phyloP scores from a whole-genome alignment of 1,139 yeast species.

The Barnettozyma hawaiiensis region DNA sequence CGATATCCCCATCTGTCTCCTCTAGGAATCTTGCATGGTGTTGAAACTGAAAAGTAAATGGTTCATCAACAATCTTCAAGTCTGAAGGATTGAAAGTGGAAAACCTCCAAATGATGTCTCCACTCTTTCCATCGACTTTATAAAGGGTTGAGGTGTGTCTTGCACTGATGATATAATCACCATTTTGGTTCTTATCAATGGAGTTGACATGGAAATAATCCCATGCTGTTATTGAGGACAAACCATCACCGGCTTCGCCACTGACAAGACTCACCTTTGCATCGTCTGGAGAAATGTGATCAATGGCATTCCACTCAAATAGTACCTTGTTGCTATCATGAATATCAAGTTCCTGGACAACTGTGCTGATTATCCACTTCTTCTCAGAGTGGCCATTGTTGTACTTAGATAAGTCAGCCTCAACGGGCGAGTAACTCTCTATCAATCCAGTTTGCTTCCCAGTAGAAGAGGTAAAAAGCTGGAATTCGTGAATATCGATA shows the following conservation, averaged over 20 bases:
- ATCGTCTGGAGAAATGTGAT: slow-evolving; percentile 33
- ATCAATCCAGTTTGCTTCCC: slow-evolving; percentile 29
- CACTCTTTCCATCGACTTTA: slow-evolving; percentile 34
- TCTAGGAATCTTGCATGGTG: slow-evolving; percentile 35
- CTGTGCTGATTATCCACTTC: slow-evolving; percentile 34
- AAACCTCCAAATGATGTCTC: slow-evolving; percentile 35
- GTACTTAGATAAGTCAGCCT: slow-evolving; percentile 28
- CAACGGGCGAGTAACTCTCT: slow-evolving; percentile 32
- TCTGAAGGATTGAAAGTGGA: slow-evolving; percentile 28
- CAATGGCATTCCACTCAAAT: slow-evolving; percentile 37
- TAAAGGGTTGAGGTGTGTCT: slow-evolving; percentile 35
- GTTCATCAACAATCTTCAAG: slow-evolving; percentile 9
- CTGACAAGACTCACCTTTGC: slow-evolving; percentile 28
- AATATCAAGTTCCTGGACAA: slow-evolving; percentile 35
- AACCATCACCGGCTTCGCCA: slow-evolving; percentile 30
- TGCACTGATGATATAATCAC: slow-evolving; percentile 35
- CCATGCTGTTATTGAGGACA: slow-evolving; percentile 35
- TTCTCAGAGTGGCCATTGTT: slow-evolving; percentile 26
- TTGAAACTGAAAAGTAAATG: slow-evolving; percentile 32
- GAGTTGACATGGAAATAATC: slow-evolving; percentile 40
- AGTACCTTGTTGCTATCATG: slow-evolving; percentile 34
- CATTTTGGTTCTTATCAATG: slow-evolving; percentile 36
- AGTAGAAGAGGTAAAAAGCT: slow-evolving; percentile 22
- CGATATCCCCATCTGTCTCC: slow-evolving; percentile 27
- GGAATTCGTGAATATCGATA: slow-evolving; percentile 35